phyloP scores from a whole-genome alignment of 306 rosid species.

The Prunus padus region DNA sequence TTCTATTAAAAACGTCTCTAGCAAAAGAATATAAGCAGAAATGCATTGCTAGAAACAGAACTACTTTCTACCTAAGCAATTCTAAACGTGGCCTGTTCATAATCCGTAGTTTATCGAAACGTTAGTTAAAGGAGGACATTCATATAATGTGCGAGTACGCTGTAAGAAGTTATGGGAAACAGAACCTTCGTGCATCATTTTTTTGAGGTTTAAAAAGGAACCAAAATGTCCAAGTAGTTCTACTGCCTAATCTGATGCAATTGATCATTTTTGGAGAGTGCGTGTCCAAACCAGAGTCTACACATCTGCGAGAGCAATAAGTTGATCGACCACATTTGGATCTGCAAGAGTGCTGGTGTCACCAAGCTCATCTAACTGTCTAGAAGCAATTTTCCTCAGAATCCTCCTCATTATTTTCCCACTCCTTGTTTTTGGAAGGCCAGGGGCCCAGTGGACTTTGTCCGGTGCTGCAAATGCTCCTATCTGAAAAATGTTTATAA shows the following conservation, averaged over 20 bases:
- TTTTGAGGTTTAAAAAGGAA: neutral
- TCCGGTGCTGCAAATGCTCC: slow-evolving; percentile 99
- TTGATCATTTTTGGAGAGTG: slow-evolving; percentile 1
- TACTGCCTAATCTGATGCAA: neutral
- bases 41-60: too few relatives aligned
- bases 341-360: slow-evolving; percentile 97
- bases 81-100: too few relatives aligned
- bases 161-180: too few relatives aligned
- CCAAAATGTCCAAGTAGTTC: neutral
- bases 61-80: too few relatives aligned
- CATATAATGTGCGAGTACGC: too few relatives aligned
- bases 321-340: slow-evolving; percentile 81
- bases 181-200: too few relatives aligned
- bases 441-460: slow-evolving; percentile 97
- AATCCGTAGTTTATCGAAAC: too few relatives aligned
- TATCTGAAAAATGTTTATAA: slow-evolving; percentile 55
- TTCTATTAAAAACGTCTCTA: too few relatives aligned
- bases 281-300: slow-evolving; percentile 13
- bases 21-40: too few relatives aligned
- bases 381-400: slow-evolving; percentile 87
- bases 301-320: slow-evolving; percentile 64
- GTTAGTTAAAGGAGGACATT: too few relatives aligned
- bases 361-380: slow-evolving; percentile 89
- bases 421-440: slow-evolving; percentile 97
- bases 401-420: slow-evolving; percentile 99